Percentiles rank a stretch among this genome's conserved stretches.
phyloP scores from a whole-genome alignment of 108 stramenopile species.

The Nitzschia putrida region DNA sequence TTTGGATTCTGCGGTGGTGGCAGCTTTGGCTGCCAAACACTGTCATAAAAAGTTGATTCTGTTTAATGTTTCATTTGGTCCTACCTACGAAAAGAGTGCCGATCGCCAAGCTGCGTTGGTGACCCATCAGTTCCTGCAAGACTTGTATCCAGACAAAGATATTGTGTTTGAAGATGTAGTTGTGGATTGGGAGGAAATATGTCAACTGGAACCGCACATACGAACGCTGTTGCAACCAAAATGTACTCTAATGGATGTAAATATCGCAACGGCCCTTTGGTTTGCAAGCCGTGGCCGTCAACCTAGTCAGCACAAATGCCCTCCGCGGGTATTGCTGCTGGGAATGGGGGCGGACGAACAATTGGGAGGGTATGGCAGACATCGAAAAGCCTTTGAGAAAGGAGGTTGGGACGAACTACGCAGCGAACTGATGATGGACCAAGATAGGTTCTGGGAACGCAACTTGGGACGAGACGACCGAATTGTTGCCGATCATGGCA shows the following conservation, averaged over 20 bases:
- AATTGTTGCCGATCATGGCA: slow-evolving; percentile 82
- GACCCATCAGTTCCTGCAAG: slow-evolving; percentile 64
- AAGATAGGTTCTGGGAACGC: slow-evolving; percentile 90
- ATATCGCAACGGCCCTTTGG: slow-evolving; percentile 94
- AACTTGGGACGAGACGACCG: slow-evolving; percentile 98
- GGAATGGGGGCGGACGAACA: slow-evolving; percentile 98
- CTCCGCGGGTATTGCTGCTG: slow-evolving; percentile 60
- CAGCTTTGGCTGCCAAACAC: slow-evolving; percentile 76
- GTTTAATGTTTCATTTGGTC: slow-evolving; percentile 87
- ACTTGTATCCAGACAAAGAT: slow-evolving; percentile 56
- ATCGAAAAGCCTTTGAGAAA: slow-evolving; percentile 79
- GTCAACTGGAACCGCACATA: slow-evolving; percentile 55
- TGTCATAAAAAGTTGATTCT: slow-evolving; percentile 58
- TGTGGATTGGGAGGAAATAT: slow-evolving; percentile 75
- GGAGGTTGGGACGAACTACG: slow-evolving; percentile 71
- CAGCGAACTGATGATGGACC: slow-evolving; percentile 82
- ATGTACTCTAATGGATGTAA: slow-evolving; percentile 90
- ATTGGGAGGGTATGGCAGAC: slow-evolving; percentile 95
- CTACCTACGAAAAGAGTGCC: slow-evolving; percentile 53
- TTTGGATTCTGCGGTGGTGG: slow-evolving; percentile 92
- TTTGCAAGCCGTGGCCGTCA: slow-evolving; percentile 76
- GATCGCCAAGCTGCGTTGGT: slow-evolving; percentile 88
- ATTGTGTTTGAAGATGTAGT: slow-evolving; percentile 67
- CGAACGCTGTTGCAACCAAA: slow-evolving; percentile 72
- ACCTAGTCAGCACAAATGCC: not conserved